Evolutionary conservation across 2,329 filamentous ascomycete genomes (phyloP).

Genomic region (Onygenales sp.): DNA sequence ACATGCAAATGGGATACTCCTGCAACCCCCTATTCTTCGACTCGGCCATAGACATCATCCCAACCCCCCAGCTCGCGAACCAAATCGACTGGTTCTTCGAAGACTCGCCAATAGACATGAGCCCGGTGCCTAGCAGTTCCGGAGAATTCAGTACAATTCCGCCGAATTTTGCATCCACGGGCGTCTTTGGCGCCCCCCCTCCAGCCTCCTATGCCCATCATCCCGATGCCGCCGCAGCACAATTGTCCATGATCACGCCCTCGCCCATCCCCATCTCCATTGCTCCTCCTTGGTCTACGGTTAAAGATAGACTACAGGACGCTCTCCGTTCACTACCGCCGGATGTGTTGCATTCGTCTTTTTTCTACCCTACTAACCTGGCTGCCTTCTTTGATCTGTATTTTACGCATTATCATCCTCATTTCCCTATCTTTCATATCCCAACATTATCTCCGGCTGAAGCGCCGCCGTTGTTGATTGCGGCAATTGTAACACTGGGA

Average conservation of each 20-base stretch:
- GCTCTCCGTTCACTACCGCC: conserved; percentile 13
- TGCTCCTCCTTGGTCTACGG: conserved; percentile 13
- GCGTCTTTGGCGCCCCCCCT: too few relatives aligned
- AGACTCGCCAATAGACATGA: background rate
- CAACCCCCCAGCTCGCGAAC: background rate
- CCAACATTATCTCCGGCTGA: conserved; percentile 13
- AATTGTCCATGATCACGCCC: conserved; percentile 2
- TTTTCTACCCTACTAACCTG: conserved; percentile 17
- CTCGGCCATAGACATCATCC: background rate
- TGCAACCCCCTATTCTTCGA: background rate
- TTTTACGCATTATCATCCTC: conserved; percentile 19
- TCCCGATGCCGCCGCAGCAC: too few relatives aligned
- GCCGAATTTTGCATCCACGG: background rate
- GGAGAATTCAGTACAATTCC: background rate
- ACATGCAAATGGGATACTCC: background rate
- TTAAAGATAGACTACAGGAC: conserved; percentile 11
- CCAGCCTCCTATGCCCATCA: too few relatives aligned
- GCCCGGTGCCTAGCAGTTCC: background rate
- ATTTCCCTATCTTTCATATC: conserved; percentile 20
- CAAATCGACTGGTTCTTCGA: background rate
- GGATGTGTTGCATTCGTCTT: conserved; percentile 13
- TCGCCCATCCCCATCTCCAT: conserved; percentile 9
- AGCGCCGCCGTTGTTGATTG: conserved; percentile 15
- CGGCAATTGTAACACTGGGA: conserved; percentile 19
- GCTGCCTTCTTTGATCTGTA: conserved; percentile 16